Evolutionary conservation across 768 basidiomycete species (phyloP).

Genomic region (Leccinum ochraceum): DNA sequence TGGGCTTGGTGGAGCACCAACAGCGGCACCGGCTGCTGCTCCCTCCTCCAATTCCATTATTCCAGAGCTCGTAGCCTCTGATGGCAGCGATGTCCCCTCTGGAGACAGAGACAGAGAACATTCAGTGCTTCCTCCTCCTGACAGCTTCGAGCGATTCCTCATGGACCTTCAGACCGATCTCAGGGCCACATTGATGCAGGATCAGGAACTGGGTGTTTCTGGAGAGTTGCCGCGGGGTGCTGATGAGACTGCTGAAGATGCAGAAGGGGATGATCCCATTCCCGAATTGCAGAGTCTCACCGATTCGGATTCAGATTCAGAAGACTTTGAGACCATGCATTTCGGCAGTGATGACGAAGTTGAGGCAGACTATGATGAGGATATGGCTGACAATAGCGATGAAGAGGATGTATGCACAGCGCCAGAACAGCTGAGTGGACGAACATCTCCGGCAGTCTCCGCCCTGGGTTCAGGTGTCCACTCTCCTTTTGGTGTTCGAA

Average conservation of each 20-base stretch:
- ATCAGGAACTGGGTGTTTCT: constrained; percentile 15
- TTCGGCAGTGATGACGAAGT: constrained; percentile 26
- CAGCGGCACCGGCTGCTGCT: constrained; percentile 5
- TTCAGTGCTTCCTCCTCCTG: constrained; percentile 47
- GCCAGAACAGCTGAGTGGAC: constrained; percentile 25
- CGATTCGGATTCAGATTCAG: constrained; percentile 29
- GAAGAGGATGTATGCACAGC: constrained; percentile 27
- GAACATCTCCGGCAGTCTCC: constrained; percentile 28
- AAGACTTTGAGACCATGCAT: constrained; percentile 18
- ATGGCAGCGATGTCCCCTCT: constrained; percentile 3
- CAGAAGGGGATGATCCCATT: constrained; percentile 19
- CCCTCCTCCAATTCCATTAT: constrained; percentile 9
- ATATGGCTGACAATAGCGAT: constrained; percentile 30
- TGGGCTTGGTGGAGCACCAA: constrained; percentile 39
- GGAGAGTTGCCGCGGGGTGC: constrained; percentile 7
- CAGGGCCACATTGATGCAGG: constrained; percentile 56
- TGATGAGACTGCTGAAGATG: constrained; percentile 17
- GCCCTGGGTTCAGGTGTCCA: constrained; percentile 17
- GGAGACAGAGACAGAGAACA: constrained; percentile 18
- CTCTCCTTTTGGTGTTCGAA: constrained; percentile 12
- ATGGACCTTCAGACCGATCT: constrained; percentile 77
- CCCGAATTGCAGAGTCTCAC: constrained; percentile 28
- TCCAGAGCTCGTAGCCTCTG: constrained; percentile 11
- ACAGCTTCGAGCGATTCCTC: constrained; percentile 81
- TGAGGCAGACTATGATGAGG: constrained; percentile 32